These are phyloP conservation scores for Raffaelea arxii DNA, from an alignment of 2,329 filamentous ascomycete species.

Conservation along the genomic window DNA sequence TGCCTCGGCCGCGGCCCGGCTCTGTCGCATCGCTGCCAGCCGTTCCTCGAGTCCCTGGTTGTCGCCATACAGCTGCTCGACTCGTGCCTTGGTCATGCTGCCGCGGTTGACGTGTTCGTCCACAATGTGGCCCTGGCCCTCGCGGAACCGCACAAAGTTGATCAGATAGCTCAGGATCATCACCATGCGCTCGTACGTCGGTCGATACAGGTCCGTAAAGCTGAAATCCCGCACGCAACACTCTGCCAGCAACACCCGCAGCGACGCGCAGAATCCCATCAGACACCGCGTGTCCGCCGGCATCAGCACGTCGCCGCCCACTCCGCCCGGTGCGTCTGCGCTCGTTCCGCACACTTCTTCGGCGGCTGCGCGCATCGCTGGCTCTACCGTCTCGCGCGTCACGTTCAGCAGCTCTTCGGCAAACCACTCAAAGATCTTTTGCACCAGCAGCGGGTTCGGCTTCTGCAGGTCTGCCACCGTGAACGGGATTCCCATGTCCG, in stretches of 20 bases:
- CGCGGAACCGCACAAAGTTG: conserved; percentile 96
- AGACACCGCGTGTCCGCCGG: conserved; percentile 83
- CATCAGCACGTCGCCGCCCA: conserved; percentile 68
- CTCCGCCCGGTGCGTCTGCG: conserved; percentile 42
- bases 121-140: conserved; percentile 81
- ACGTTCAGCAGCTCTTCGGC: conserved; percentile 89
- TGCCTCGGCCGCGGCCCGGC: conserved; percentile 69
- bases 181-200: conserved; percentile 79
- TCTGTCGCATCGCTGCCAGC: conserved; percentile 70
- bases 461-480: conserved; percentile 81
- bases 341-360: conserved; percentile 58
- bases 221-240: conserved; percentile 92
- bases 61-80: conserved; percentile 74
- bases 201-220: conserved; percentile 84
- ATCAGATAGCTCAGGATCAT: conserved; percentile 98
- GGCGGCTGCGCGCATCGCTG: conserved; percentile 85
- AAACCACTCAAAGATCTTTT: conserved; percentile 98
- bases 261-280: conserved; percentile 87
- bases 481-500: conserved; percentile 89
- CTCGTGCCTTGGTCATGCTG: conserved; percentile 75
- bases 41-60: conserved; percentile 81
- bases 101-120: conserved; percentile 90
- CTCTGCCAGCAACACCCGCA: conserved; percentile 70
- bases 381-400: conserved; percentile 86
- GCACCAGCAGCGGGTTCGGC: conserved; percentile 86